Evolutionary conservation across 306 rosid species (phyloP), one percentile per base, ranked within the genome.

Genomic region (Malus asiatica): DNA sequence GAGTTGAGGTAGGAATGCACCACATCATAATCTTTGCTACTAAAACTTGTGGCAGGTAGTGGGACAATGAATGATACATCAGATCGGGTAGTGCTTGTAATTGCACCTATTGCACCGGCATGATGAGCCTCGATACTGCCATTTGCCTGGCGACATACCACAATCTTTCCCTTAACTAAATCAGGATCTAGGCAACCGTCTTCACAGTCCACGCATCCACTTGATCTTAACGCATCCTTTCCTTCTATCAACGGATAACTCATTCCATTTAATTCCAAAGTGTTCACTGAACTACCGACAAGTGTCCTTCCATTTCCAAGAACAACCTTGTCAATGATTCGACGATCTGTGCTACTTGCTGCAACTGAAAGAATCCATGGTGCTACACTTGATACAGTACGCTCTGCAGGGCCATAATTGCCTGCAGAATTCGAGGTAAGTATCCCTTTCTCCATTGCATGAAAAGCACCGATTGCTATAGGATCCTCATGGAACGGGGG

Each of bases 231-330:
- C 44, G 59, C 40, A 32, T 25, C 72, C 8, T 70, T 71, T 19
- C 75, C 75, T 11, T 71, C 30, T 30, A 52, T 20, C 46, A 71
- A 30, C 8, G 75, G 75, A n/a, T 19, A 52, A 19, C 30, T n/a
- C 30, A 46, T 71, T 30, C 30, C 63, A 30, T 52, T 71, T 52
- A 52, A 71, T 57, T 57, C 42, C 62, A 77, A 77, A 44, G 65
- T 4, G 27, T 71, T 71, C 11, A 52, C 29, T 30, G 75, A 71
- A 19, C 9, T 11, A 27, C 64, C 75, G 33, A 71, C 30, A 11
- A 53, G 19, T 45, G 48, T 53, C 11, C 8, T 71, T 32, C 75
- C 75, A 45, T 68, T 25, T 68, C 23, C 73, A 42, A 68, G 73
- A 68, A 68, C 58, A 45, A 68, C 71, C 48, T 67, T 23, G 44